These are phyloP conservation scores for Salvia sclarea DNA, from an alignment of 305 asterid genomes.

Conservation along the genomic window DNA sequence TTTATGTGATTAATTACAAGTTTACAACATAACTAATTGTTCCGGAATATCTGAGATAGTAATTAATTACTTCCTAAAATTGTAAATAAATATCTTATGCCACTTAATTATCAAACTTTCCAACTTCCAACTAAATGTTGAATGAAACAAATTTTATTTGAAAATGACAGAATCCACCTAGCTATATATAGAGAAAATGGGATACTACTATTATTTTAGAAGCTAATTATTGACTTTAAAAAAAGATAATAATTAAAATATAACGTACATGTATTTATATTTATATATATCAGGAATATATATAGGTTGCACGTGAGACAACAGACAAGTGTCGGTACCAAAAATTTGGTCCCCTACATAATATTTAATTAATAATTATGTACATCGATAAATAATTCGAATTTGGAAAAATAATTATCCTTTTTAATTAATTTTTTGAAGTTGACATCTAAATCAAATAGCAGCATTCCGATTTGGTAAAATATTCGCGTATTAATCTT, in stretches of 20 bases:
- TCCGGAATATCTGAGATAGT: background rate
- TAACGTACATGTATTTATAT: no score
- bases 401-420: slow-evolving; percentile 1
- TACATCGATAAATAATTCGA: slow-evolving; percentile 7
- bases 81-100: background rate
- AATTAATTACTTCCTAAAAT: background rate
- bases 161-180: background rate
- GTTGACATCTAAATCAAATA: slow-evolving; percentile 24
- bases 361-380: background rate
- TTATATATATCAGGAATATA: background rate
- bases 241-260: no score
- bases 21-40: no score
- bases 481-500: slow-evolving; percentile 15
- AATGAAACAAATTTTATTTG: background rate
- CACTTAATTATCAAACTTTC: background rate
- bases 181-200: background rate
- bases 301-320: slow-evolving; percentile 19
- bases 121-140: background rate
- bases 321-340: slow-evolving; percentile 23
- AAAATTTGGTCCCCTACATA: slow-evolving; percentile 6
- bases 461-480: background rate
- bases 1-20: no score
- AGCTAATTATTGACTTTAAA: no score
- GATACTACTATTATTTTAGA: background rate
- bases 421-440: background rate